Evolutionary conservation across 2,329 filamentous ascomycete genomes (phyloP).

Genomic region (Neurospora sp.): DNA sequence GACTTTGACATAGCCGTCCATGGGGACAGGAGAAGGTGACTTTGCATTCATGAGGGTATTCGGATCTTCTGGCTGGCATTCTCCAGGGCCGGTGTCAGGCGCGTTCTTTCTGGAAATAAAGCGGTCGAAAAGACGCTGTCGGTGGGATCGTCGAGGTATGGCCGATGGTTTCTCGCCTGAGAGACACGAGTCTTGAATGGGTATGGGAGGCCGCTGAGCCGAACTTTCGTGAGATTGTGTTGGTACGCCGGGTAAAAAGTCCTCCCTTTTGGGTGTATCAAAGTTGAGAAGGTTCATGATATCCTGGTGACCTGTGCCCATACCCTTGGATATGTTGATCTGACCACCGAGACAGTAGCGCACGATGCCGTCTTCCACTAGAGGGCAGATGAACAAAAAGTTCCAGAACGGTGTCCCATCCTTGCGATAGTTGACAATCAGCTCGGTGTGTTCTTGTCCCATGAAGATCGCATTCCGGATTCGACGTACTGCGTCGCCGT

Average conservation of each 20-base stretch:
- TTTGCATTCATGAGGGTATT: background rate
- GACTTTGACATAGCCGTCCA: background rate
- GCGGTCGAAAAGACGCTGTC: background rate
- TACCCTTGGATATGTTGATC: slow-evolving; percentile 45
- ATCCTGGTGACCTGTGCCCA: slow-evolving; percentile 36
- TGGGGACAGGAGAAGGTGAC: background rate
- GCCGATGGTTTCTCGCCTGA: background rate
- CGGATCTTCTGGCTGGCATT: background rate
- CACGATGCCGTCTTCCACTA: slow-evolving; percentile 38
- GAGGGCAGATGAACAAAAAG: slow-evolving; percentile 41
- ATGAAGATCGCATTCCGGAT: slow-evolving; percentile 27
- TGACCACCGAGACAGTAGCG: slow-evolving; percentile 46
- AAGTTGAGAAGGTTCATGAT: slow-evolving; percentile 38
- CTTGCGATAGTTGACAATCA: slow-evolving; percentile 39
- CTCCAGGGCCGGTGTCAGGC: background rate
- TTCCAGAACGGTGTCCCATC: slow-evolving; percentile 45
- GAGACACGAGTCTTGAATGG: background rate
- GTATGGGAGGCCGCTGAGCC: background rate
- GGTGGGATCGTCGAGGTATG: background rate
- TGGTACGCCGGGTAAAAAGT: slow-evolving; percentile 19
- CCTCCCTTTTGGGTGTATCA: slow-evolving; percentile 21
- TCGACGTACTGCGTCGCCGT: slow-evolving; percentile 26
- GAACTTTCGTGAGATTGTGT: no score
- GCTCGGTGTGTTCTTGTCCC: slow-evolving; percentile 30
- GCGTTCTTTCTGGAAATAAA: background rate